These are phyloP conservation scores for Luvunga scandens DNA, from an alignment of 345 rosid species.

Conservation along the genomic window DNA sequence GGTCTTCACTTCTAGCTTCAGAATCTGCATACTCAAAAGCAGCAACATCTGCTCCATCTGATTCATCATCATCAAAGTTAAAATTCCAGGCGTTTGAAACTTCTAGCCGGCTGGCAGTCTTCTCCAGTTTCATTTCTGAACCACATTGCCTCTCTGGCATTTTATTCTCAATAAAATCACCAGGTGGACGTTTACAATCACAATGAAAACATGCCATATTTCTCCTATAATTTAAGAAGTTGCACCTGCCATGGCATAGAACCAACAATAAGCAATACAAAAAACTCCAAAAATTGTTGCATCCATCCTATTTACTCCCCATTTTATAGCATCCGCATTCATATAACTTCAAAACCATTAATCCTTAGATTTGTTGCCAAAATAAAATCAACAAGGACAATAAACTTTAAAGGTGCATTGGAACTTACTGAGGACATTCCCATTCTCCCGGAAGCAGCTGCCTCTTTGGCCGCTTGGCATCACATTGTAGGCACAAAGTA, in stretches of 20 bases:
- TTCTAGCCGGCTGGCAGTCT: constrained; percentile 44
- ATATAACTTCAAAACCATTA: background rate
- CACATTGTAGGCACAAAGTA: constrained; percentile 88
- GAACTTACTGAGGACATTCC: constrained; percentile 98
- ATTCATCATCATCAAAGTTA: constrained; percentile 94
- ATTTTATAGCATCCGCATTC: background rate
- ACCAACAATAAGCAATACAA: constrained; percentile 17
- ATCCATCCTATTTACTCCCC: background rate
- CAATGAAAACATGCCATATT: constrained; percentile 92
- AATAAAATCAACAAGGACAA: background rate
- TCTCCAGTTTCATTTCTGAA: constrained; percentile 42
- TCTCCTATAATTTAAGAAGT: constrained; percentile 94
- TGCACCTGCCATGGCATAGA: constrained; percentile 66
- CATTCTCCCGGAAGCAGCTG: constrained; percentile 99
- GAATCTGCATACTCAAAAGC: constrained; percentile 87
- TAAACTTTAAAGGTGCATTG: background rate
- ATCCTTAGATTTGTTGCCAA: background rate
- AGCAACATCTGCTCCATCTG: constrained; percentile 97
- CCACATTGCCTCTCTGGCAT: constrained; percentile 49
- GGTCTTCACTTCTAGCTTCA: constrained; percentile 30
- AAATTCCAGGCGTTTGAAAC: constrained; percentile 95
- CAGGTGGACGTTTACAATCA: constrained; percentile 95
- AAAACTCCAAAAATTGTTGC: background rate
- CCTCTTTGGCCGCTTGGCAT: constrained; percentile 95
- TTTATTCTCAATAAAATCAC: constrained; percentile 55